Conservation (phyloP, 495 filamentous ascomycete species). For the Penicillium pancosmium region DNA sequence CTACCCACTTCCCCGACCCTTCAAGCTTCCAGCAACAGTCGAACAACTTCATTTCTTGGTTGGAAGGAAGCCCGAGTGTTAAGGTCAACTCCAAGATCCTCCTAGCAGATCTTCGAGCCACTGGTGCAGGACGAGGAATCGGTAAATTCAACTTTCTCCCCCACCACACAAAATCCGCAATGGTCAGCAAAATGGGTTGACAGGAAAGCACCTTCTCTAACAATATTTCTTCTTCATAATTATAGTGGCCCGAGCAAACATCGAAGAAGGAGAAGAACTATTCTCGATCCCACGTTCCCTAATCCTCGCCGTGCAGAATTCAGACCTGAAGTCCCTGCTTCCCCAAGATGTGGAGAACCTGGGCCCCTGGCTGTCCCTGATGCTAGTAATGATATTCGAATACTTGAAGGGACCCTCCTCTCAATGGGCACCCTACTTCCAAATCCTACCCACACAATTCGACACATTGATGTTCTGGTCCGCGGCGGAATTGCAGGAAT, state of each 20-base stretch:
- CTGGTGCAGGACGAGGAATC: slow-evolving; percentile 60
- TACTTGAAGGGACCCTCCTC: slow-evolving; percentile 62
- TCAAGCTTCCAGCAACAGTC: slow-evolving; percentile 51
- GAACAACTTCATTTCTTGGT: slow-evolving; percentile 57
- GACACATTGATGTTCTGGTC: slow-evolving; percentile 94
- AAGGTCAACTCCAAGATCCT: slow-evolving; percentile 57
- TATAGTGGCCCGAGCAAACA: slow-evolving; percentile 58
- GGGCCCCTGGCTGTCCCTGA: slow-evolving; percentile 64
- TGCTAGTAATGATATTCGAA: slow-evolving; percentile 82
- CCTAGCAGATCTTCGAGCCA: slow-evolving; percentile 55
- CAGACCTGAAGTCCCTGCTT: slow-evolving; percentile 48
- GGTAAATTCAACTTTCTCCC: slow-evolving; percentile 46
- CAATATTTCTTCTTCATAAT: slow-evolving; percentile 10
- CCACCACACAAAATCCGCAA: slow-evolving; percentile 24
- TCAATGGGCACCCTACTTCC: slow-evolving; percentile 78
- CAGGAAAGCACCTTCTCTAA: slow-evolving; percentile 28
- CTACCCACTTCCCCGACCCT: slow-evolving; percentile 40
- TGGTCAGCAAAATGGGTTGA: slow-evolving; percentile 12
- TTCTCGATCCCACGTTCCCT: slow-evolving; percentile 63
- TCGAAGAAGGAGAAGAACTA: slow-evolving; percentile 64
- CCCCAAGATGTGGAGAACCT: slow-evolving; percentile 46
- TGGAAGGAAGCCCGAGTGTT: slow-evolving; percentile 52
- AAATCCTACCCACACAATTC: slow-evolving; percentile 76
- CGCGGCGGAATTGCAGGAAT: slow-evolving; percentile 64
- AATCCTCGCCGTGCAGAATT: slow-evolving; percentile 57